These are phyloP conservation scores for Leccinum boreale DNA, from an alignment of 768 basidiomycete species.

Conservation along the genomic window DNA sequence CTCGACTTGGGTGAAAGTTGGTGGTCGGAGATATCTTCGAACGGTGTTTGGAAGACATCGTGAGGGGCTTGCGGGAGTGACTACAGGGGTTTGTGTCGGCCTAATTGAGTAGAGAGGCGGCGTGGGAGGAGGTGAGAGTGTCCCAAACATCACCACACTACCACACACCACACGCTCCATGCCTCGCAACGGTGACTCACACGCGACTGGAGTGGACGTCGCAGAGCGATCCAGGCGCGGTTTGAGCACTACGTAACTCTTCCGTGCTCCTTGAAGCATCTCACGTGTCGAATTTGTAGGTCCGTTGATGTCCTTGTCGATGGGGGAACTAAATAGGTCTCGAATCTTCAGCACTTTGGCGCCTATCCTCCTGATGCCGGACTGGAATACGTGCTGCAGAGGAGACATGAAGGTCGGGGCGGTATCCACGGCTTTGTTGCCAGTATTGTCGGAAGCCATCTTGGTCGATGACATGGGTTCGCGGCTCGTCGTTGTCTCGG, in stretches of 20 bases:
- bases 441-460: neutral
- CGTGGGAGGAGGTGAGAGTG: neutral
- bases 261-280: constrained; percentile 1
- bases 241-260: neutral
- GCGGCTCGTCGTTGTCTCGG: neutral
- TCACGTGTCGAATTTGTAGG: constrained; percentile 4
- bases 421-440: neutral
- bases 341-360: neutral
- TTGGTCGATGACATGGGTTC: neutral
- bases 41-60: neutral
- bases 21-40: neutral
- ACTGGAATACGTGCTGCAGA: neutral
- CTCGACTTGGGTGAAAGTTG: too few relatives aligned
- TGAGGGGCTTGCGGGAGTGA: too few relatives aligned
- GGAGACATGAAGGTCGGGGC: neutral
- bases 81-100: too few relatives aligned
- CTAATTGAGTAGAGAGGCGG: too few relatives aligned
- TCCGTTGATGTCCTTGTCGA: neutral
- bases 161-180: neutral
- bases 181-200: neutral
- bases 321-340: constrained; percentile 3
- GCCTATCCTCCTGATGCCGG: neutral
- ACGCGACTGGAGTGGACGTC: neutral
- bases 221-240: neutral
- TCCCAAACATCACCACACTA: neutral